These are phyloP conservation scores for Fusarium citri DNA, from an alignment of 2,329 filamentous ascomycete genomes.

Conservation along the genomic window DNA sequence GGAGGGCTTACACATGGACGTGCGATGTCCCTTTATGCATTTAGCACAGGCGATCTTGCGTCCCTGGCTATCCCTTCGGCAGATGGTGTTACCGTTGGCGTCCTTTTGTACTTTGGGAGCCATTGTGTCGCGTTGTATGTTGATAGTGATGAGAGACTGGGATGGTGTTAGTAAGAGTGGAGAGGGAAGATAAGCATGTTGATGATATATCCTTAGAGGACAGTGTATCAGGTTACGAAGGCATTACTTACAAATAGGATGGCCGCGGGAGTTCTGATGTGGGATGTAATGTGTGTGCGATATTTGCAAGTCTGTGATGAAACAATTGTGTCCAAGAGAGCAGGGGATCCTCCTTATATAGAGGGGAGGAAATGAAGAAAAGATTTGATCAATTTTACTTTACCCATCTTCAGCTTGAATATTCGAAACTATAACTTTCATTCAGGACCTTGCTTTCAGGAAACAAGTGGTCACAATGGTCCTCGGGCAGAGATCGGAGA, in stretches of 20 bases:
- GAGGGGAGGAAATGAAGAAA: neutral
- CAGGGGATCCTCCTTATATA: neutral
- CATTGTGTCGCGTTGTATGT: neutral
- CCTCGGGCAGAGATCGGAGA: neutral
- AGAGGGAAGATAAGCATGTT: accelerated
- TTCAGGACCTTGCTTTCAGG: neutral
- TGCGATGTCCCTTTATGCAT: neutral
- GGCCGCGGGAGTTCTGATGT: too few species aligned
- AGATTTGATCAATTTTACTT: accelerated
- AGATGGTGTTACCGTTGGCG: neutral
- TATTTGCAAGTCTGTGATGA: neutral
- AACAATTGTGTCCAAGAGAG: neutral
- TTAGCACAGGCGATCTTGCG: neutral
- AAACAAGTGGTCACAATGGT: neutral
- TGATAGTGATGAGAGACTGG: neutral
- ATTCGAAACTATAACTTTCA: neutral
- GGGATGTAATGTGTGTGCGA: neutral
- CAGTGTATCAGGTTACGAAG: neutral
- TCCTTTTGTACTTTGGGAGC: neutral
- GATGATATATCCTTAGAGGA: neutral
- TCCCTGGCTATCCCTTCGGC: neutral
- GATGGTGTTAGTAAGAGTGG: neutral
- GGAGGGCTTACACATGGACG: neutral
- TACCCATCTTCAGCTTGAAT: neutral
- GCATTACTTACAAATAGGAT: neutral